Evolutionary conservation across 1,284 basidiomycete genomes (phyloP).

Genomic region (Ceratobasidium sp.): DNA sequence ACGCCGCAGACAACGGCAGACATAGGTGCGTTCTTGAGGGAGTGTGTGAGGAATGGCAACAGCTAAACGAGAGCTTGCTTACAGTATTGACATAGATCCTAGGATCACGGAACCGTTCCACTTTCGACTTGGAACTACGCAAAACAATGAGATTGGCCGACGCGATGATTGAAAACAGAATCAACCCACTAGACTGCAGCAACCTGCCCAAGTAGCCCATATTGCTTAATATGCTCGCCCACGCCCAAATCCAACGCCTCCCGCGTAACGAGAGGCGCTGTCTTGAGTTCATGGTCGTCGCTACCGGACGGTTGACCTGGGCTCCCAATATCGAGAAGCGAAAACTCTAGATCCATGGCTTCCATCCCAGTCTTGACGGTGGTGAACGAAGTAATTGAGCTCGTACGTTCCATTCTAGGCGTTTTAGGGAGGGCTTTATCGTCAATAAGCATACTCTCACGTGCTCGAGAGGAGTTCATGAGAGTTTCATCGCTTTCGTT

Average conservation of each 20-base stretch:
- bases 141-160: background rate
- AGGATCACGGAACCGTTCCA: slow-evolving; percentile 42
- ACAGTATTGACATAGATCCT: slow-evolving; percentile 51
- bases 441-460: slow-evolving; percentile 8
- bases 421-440: slow-evolving; percentile 20
- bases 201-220: slow-evolving; percentile 48
- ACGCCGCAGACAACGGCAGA: slow-evolving; percentile 65
- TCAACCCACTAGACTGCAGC: slow-evolving; percentile 45
- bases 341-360: slow-evolving; percentile 31
- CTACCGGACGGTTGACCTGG: slow-evolving; percentile 23
- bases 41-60: background rate
- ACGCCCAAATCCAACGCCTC: slow-evolving; percentile 45
- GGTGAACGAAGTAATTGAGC: slow-evolving; percentile 20
- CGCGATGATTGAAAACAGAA: background rate
- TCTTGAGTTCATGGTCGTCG: slow-evolving; percentile 46
- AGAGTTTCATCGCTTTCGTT: slow-evolving; percentile 32
- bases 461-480: background rate
- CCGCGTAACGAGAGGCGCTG: slow-evolving; percentile 49
- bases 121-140: slow-evolving; percentile 39
- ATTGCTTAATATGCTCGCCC: slow-evolving; percentile 42
- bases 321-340: slow-evolving; percentile 26
- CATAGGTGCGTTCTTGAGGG: slow-evolving; percentile 61
- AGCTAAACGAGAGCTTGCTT: slow-evolving; percentile 15
- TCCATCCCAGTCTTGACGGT: slow-evolving; percentile 9
- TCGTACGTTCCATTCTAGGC: slow-evolving; percentile 24